Evolutionary conservation across 495 filamentous ascomycete genomes (phyloP), one percentile per base, ranked within the genome.

Genomic region (Penicillium coprophilum): DNA sequence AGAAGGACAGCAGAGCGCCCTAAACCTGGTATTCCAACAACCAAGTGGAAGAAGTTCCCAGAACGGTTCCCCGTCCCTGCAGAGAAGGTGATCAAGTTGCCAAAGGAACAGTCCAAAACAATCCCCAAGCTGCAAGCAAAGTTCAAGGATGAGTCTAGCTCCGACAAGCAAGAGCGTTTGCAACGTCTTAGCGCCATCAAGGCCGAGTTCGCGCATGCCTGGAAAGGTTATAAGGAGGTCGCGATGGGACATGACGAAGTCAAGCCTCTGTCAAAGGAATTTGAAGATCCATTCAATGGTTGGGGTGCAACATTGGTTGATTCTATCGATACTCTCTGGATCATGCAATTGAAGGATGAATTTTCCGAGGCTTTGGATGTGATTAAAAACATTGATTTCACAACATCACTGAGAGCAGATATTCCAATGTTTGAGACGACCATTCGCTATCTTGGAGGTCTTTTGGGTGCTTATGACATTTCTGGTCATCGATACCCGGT

Each of bases 251-350:
- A 88, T 55, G 92, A 96, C 59, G 91, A 95, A 46, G 67, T 96
- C 12, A 79, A 74, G 46, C 92, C 92, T 3, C 59, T 92, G 6
- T 80, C 82, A 0, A 84, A 80, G 31, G 74, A 70, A 20, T 82
- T 66, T 36, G 74, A 76, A 46, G 78, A 97, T 63, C 89, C 92
- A 0, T 98, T 98, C 64, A 92, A 87, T 67, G 90, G 90, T 21
- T 98, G 94, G 94, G 94, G 88, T 20, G 94, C 94, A 4, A 97
- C 94, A 2, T 67, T 98, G 56, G 91, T 98, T 5, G 94, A 98
- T 74, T 71, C 87, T n/a, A 75, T 98, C 36, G 94, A 98, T 70
- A 95, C 92, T 0, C 74, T 98, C 15, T 97, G 92, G 91, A 94
- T 98, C 55, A 96, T 97, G 91, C 92, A 85, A 8, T 64, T 97